A percentile compares a stretch with the other conserved stretches of the same genome.
These are phyloP conservation scores for Neobulgaria alba DNA, from an alignment of 2,329 filamentous ascomycete species.

Conservation along the genomic window DNA sequence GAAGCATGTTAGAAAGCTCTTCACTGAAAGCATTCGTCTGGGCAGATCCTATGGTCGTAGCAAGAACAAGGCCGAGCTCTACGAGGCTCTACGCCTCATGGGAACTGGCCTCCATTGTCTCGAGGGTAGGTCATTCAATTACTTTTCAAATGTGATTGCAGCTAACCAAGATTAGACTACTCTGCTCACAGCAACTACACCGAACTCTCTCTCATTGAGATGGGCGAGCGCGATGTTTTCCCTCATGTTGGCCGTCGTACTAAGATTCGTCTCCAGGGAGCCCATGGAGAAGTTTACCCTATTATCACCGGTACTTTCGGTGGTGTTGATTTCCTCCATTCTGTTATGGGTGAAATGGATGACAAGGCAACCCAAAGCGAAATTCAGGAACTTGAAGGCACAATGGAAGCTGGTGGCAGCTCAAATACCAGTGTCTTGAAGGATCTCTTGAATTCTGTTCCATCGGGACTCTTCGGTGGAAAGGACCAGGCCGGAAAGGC, in stretches of 20 bases:
- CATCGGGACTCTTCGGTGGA: conserved; percentile 68
- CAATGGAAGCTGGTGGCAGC: conserved; percentile 56
- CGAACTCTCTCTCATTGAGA: conserved; percentile 78
- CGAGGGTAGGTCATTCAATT: conserved; percentile 39
- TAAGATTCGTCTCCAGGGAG: conserved; percentile 60
- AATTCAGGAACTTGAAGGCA: conserved; percentile 79
- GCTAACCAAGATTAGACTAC: conserved; percentile 49
- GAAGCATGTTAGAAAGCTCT: conserved; percentile 64
- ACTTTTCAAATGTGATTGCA: conserved; percentile 18
- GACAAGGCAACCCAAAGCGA: conserved; percentile 91
- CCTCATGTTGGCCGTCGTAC: conserved; percentile 76
- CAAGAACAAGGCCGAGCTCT: conserved; percentile 65
- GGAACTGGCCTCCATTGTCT: conserved; percentile 86
- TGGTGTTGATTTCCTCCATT: conserved; percentile 89
- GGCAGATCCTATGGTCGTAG: conserved; percentile 62
- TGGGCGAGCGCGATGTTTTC: conserved; percentile 75
- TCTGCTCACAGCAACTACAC: conserved; percentile 90
- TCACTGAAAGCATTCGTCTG: conserved; percentile 68
- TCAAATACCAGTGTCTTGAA: conserved; percentile 67
- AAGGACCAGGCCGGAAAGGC: conserved; percentile 67
- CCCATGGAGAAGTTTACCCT: conserved; percentile 61
- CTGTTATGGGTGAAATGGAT: conserved; percentile 68
- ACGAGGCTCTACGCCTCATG: conserved; percentile 78
- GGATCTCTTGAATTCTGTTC: conserved; percentile 73
- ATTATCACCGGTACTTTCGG: conserved; percentile 88